Evolutionary conservation across 177 flowering plant species (phyloP).

Genomic region (Vitis hybrid): DNA sequence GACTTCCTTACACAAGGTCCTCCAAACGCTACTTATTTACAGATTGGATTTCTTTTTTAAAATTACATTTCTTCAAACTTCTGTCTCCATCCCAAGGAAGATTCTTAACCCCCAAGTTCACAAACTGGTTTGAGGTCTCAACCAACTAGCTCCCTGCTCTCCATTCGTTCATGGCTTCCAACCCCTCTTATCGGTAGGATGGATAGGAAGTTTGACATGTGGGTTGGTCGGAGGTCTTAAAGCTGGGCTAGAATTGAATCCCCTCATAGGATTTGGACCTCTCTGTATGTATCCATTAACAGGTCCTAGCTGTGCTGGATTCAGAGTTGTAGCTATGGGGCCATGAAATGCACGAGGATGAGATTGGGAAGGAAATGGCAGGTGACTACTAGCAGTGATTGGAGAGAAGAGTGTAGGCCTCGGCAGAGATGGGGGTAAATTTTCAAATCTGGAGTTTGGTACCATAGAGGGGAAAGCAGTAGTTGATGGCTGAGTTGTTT

Average conservation of each 20-base stretch:
- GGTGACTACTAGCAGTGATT: conserved; percentile 7
- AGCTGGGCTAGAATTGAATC: background rate
- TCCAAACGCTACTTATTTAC: too few relatives aligned
- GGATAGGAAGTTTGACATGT: conserved; percentile 13
- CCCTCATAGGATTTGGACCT: too few relatives aligned
- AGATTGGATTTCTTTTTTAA: too few relatives aligned
- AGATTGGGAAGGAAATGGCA: conserved; percentile 3
- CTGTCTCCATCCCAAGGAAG: too few relatives aligned
- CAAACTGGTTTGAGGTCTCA: too few relatives aligned
- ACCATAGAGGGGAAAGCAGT: conserved; percentile 1
- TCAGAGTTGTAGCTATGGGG: background rate
- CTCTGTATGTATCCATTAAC: background rate
- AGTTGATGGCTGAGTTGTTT: conserved; percentile 8
- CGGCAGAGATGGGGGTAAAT: conserved; percentile 8
- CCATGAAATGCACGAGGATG: background rate
- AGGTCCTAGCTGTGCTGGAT: background rate
- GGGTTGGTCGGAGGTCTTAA: conserved; percentile 11
- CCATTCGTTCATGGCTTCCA: conserved; percentile 14
- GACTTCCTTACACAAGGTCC: too few relatives aligned
- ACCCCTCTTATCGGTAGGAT: conserved; percentile 19
- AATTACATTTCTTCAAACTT: too few relatives aligned
- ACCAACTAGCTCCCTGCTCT: too few relatives aligned
- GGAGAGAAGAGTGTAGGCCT: conserved; percentile 1
- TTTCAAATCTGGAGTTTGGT: conserved; percentile 11
- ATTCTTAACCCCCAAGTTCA: too few relatives aligned